Base-by-base conservation (phyloP, 345 rosid genomes). In the Bretschneidera sinensis region DNA sequence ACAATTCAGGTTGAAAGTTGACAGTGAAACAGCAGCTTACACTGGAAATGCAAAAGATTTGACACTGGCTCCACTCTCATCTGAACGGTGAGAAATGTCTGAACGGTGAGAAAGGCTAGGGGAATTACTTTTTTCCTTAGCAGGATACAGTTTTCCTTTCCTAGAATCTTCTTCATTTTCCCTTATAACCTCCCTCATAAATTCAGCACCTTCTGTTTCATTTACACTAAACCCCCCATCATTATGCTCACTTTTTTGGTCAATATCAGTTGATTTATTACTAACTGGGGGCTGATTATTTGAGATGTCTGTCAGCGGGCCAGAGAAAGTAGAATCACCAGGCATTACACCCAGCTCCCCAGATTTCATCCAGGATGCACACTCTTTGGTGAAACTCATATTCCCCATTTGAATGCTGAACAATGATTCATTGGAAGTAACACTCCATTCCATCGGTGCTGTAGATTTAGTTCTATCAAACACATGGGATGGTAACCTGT, bases 41-140 rank as follows among this genome's bases (percentile, higher is more conserved):
- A 80, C 73, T 49, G 91, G 95, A 69, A 92, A 88, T 54, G 91
- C 95, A 16, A 92, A 92, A n/a, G 96, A 86, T 69, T 68, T 83
- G 67, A 72, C 63, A 57, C 95, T 85, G 11, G 79, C 59, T 35
- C 77, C 78, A 59, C 52, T 48, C 2, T 57, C 77, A 21, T 72
- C 81, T 0, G 96, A 84, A 18, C 61, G 75, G n/a, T n/a, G n/a
- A n/a, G n/a, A n/a, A n/a, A n/a, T n/a, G n/a, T n/a, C n/a, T n/a
- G n/a, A n/a, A n/a, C n/a, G n/a, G 59, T 68, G 81, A 64, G 80
- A 69, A 17, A 60, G 21, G 19, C 74, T 74, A 31, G 43, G 11
- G 1, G 71, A 50, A 59, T 35, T 56, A 17, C 15, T 21, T 5
- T 64, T 23, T 43, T 1, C 49, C 28, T 20, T 62, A 7, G 50